Evolutionary conservation across 805 yeast genomes (phyloP), one percentile per base, ranked within the genome.

Genomic region (Candida vaughaniae): DNA sequence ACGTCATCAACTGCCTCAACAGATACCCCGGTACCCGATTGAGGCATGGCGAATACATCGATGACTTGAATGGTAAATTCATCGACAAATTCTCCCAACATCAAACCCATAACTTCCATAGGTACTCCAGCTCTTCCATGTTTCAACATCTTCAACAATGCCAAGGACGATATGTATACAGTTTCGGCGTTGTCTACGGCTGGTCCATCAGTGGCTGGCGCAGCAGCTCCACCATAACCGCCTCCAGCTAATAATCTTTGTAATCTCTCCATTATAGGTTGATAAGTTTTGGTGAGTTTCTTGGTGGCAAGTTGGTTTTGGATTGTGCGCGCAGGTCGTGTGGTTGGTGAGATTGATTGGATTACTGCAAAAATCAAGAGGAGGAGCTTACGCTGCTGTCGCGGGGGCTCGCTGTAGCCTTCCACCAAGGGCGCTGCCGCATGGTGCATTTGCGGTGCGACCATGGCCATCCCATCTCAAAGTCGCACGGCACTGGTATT

Each of bases 41-140:
- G 99, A 14, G 99, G 99, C 99, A 93, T 93, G 38, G 99, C 99
- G 73, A 93, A 93, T 35, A 95, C 99, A 58, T 93, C 99, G 38
- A 88, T 88, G 26, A 93, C 99, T 52, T 90, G 95, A 25, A 93
- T 93, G 0, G 99, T 93, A 62, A 85, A 91, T 44, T 93, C 98
- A 60, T 93, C 99, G 18, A 93, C 93, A 64, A 93, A 91, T 51
- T 91, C 97, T 31, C 99, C 99, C 44, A 95, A 75, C 99, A 93
- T 93, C 47, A 93, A 73, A 3, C 99, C 99, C 99, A 93, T 93
- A 35, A 77, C 82, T 58, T 75, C 81, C 82, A 76, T 75, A n/a
- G 81, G 82, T 35, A 76, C 82, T 60, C 95, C 93, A 2, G 93
- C 91, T 56, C 98, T 77, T 25, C 98, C 98, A 58, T 93, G 99